phyloP scores from a whole-genome alignment of 176 grass and related monocot genomes.

The Chloris gayana region DNA sequence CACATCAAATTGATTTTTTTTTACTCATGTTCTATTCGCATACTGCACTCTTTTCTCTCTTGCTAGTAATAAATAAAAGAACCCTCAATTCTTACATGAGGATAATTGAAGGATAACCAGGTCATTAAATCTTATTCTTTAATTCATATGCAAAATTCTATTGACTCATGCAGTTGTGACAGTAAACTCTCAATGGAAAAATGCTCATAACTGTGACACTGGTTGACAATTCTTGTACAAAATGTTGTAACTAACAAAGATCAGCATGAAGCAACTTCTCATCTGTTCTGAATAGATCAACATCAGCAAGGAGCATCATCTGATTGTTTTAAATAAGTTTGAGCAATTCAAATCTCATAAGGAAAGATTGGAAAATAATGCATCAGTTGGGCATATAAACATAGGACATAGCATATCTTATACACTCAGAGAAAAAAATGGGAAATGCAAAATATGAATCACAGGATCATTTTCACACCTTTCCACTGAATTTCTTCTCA shows the following conservation, averaged over 20 bases:
- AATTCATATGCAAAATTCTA: background rate
- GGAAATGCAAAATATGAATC: background rate
- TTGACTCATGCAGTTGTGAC: too few species aligned
- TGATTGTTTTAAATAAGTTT: too few species aligned
- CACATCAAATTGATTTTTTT: background rate
- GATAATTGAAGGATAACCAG: background rate
- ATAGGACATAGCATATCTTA: background rate
- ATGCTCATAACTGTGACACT: background rate
- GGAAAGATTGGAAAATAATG: background rate
- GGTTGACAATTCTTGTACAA: background rate
- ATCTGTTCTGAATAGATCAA: background rate
- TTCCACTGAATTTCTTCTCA: conserved; percentile 86
- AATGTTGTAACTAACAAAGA: background rate
- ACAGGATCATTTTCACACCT: conserved; percentile 30
- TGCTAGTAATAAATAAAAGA: background rate
- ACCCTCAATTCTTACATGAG: background rate
- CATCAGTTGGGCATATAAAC: background rate
- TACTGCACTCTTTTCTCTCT: background rate
- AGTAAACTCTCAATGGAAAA: background rate
- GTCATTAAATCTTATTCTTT: background rate
- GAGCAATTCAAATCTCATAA: background rate
- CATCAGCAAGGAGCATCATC: too few species aligned
- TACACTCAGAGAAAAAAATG: background rate
- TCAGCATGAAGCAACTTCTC: background rate
- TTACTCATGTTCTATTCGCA: background rate